Percentiles rank a stretch among this genome's conserved stretches.
These are phyloP conservation scores for Allomyces arbusculus DNA, from an alignment of 192 early-diverging fungal genomes.

Conservation along the genomic window DNA sequence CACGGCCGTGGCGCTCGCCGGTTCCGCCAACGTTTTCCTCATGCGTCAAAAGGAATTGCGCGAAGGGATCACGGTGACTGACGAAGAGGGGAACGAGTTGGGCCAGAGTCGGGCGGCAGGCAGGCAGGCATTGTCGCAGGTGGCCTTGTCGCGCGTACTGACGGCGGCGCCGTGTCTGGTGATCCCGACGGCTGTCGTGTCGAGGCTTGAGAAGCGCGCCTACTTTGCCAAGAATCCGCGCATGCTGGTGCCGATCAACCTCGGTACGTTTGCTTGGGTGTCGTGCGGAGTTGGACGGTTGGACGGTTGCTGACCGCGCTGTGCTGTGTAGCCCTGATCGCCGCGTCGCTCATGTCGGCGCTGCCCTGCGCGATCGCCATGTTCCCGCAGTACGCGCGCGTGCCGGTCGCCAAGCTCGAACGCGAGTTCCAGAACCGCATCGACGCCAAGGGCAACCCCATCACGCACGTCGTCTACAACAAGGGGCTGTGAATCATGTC, in stretches of 20 bases:
- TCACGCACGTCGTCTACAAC: constrained; percentile 52
- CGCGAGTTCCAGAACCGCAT: constrained; percentile 34
- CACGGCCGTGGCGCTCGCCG: constrained; percentile 55
- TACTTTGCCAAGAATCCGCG: constrained; percentile 33
- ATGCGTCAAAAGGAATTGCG: constrained; percentile 66
- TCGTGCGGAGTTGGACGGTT: too few species aligned
- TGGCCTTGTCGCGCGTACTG: constrained; percentile 55
- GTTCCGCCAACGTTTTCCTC: constrained; percentile 61
- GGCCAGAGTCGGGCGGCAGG: constrained; percentile 52
- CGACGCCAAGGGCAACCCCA: constrained; percentile 30
- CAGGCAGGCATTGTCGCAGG: constrained; percentile 37
- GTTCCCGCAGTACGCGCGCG: constrained; percentile 48
- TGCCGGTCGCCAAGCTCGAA: constrained; percentile 39
- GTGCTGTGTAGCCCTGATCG: constrained; percentile 24
- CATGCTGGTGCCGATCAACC: constrained; percentile 34
- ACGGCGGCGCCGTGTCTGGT: constrained; percentile 52
- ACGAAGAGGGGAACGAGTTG: constrained; percentile 35
- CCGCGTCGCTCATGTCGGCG: constrained; percentile 46
- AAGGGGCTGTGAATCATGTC: constrained; percentile 60
- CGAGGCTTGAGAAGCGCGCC: constrained; percentile 34
- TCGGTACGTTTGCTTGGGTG: constrained; percentile 15
- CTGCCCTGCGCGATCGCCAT: constrained; percentile 57
- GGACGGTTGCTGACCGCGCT: too few species aligned
- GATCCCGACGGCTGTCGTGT: constrained; percentile 47
- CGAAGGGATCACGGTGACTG: constrained; percentile 54